Base-by-base conservation (phyloP, 2,329 filamentous ascomycete genomes). In the Fusarium tuaranense region DNA sequence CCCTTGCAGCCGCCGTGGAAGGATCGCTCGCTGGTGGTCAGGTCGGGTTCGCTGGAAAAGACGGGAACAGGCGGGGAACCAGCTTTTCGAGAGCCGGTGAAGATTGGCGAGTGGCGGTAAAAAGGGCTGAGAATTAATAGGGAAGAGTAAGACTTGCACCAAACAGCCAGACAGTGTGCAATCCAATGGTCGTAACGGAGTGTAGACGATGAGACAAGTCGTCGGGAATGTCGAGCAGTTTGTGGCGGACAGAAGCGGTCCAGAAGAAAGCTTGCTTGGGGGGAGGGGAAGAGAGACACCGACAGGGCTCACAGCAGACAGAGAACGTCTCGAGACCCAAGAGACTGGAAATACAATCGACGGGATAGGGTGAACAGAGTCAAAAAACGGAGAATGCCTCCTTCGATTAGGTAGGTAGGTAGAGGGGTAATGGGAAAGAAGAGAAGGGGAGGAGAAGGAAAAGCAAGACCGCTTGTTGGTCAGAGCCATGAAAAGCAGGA, bases 51-150 rank as follows among this genome's bases (percentile, higher is more conserved):
- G 39, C 63, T 73, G 69, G 48, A 62, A 44, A 65, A 61, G 63
- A 61, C 67, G 41, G 69, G 72, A 75, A 74, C 72, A 69, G 73
- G 72, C 72, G 72, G 69, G 65, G 71, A 69, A 32, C 22, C 68
- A 74, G 65, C 72, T 70, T 20, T 53, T 58, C 67, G 39, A 68
- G 59, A 39, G 55, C 62, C 69, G 51, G 55, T 65, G 59, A 70
- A 73, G 71, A 73, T 73, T 68, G 67, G 67, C 71, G 67, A 73
- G 71, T 71, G 70, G 72, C 65, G 65, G 72, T 30, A 30, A 30
- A 53, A 44, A 69, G 57, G 71, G 71, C 68, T 74, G 58, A 69
- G 68, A 30, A 51, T 51, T 27, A 60, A 32, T 25, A 51, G 48
- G 68, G 65, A 53, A 63, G 61, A 46, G 39, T 44, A 58, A 38